Evolutionary conservation across 208 protist genomes (phyloP).

Genomic region (Lotmaria passim): DNA sequence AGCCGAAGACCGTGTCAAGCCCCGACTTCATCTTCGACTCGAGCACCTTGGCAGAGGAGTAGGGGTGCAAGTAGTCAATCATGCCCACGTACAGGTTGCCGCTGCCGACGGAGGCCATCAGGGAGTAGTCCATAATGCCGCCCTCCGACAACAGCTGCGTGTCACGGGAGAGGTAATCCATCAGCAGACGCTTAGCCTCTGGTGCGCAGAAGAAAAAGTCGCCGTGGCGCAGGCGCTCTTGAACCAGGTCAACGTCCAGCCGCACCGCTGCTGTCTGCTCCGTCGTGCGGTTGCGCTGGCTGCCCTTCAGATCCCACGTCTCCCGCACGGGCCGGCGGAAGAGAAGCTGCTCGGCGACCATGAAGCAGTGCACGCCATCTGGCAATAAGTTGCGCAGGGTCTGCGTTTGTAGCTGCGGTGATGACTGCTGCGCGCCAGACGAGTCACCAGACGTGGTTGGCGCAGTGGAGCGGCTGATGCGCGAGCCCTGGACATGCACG

Average conservation of each 20-base stretch:
- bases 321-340: conserved; percentile 18
- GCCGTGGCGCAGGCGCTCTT: conserved; percentile 40
- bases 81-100: conserved; percentile 50
- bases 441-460: not conserved
- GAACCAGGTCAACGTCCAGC: conserved; percentile 77
- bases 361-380: conserved; percentile 59
- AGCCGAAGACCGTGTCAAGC: conserved; percentile 75
- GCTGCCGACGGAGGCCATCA: conserved; percentile 48
- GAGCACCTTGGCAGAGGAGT: conserved; percentile 74
- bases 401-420: conserved; percentile 15
- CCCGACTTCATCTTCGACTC: conserved; percentile 88
- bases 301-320: conserved; percentile 85
- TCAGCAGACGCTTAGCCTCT: conserved; percentile 49
- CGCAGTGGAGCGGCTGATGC: conserved; percentile 1
- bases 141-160: conserved; percentile 52
- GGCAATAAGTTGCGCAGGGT: conserved; percentile 7
- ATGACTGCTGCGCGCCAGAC: not conserved
- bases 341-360: conserved; percentile 70
- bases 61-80: conserved; percentile 88
- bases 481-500: conserved; percentile 28
- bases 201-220: conserved; percentile 72
- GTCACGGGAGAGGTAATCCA: conserved; percentile 63
- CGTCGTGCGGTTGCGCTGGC: conserved; percentile 79
- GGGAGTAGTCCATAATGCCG: conserved; percentile 86
- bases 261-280: conserved; percentile 56